phyloP scores from a whole-genome alignment of 805 yeast species.

The Wickerhamiella australiensis region DNA sequence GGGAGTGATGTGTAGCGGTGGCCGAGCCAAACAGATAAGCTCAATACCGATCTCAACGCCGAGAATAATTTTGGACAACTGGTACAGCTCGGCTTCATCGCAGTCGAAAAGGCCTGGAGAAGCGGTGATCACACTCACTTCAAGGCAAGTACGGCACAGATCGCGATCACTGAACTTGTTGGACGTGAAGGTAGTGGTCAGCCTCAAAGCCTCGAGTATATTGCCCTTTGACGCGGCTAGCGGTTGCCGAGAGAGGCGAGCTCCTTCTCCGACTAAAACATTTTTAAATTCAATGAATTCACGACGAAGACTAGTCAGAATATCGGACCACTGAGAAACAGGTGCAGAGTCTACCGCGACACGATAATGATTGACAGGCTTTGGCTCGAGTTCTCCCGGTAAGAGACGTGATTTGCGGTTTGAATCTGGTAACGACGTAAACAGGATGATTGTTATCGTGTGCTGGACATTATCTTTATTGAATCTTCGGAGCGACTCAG shows the following conservation, averaged over 20 bases:
- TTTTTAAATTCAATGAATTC: constrained; percentile 80
- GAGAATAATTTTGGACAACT: constrained; percentile 63
- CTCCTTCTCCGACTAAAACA: constrained; percentile 40
- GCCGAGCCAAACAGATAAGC: constrained; percentile 74
- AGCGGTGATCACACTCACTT: constrained; percentile 75
- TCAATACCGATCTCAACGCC: constrained; percentile 80
- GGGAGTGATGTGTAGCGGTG: constrained; percentile 89
- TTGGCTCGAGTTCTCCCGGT: constrained; percentile 59
- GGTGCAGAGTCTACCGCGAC: constrained; percentile 93
- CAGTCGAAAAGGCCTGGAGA: constrained; percentile 93
- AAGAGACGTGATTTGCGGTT: constrained; percentile 29
- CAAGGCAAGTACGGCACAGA: constrained; percentile 80
- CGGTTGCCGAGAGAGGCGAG: constrained; percentile 11
- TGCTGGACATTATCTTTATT: constrained; percentile 79
- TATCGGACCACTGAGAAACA: constrained; percentile 78
- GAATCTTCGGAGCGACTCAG: constrained; percentile 82
- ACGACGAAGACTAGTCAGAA: constrained; percentile 72
- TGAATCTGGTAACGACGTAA: constrained; percentile 59
- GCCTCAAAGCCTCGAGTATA: constrained; percentile 70
- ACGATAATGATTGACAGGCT: constrained; percentile 68
- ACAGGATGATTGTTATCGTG: constrained; percentile 74
- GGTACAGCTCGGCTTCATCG: constrained; percentile 60
- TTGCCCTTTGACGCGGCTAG: constrained; percentile 87
- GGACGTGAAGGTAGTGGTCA: constrained; percentile 65
- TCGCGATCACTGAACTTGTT: constrained; percentile 78